Evolutionary conservation across 352 stramenopile genomes (phyloP).

Genomic region (Vaucheria bursata): DNA sequence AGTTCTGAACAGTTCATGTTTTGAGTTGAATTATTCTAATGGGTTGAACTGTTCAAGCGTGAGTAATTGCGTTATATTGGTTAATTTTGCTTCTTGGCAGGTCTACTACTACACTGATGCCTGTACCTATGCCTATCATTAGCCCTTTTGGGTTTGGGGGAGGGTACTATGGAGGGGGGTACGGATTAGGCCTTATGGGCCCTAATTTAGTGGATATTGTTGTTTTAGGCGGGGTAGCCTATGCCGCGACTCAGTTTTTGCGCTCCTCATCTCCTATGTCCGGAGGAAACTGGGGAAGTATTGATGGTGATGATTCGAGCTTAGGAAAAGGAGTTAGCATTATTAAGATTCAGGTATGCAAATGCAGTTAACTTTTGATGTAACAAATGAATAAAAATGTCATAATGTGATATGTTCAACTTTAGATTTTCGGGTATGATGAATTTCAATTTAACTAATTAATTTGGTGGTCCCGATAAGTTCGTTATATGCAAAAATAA

Average conservation of each 20-base stretch:
- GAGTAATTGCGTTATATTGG: slow-evolving; percentile 10
- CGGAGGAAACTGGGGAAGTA: neutral
- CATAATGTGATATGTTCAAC: too few relatives aligned
- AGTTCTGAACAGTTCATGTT: neutral
- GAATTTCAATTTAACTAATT: too few relatives aligned
- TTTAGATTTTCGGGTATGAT: too few relatives aligned
- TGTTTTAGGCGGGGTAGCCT: slow-evolving; percentile 4
- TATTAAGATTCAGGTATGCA: slow-evolving; percentile 37
- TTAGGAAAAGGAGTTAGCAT: slow-evolving; percentile 43
- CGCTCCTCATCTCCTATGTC: too few relatives aligned
- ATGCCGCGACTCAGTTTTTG: neutral
- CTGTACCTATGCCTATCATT: neutral
- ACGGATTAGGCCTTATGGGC: neutral
- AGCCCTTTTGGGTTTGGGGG: neutral
- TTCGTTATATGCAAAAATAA: too few relatives aligned
- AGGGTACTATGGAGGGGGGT: neutral
- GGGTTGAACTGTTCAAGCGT: neutral
- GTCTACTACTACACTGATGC: neutral
- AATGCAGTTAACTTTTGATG: too few relatives aligned
- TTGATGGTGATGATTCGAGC: slow-evolving; percentile 1
- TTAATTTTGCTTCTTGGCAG: neutral
- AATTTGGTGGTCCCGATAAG: too few relatives aligned
- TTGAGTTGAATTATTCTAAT: neutral
- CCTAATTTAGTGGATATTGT: slow-evolving; percentile 23
- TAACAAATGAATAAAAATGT: too few relatives aligned